These are phyloP conservation scores for Geosmithia putterillii DNA, from an alignment of 2,329 filamentous ascomycete species.

Conservation along the genomic window DNA sequence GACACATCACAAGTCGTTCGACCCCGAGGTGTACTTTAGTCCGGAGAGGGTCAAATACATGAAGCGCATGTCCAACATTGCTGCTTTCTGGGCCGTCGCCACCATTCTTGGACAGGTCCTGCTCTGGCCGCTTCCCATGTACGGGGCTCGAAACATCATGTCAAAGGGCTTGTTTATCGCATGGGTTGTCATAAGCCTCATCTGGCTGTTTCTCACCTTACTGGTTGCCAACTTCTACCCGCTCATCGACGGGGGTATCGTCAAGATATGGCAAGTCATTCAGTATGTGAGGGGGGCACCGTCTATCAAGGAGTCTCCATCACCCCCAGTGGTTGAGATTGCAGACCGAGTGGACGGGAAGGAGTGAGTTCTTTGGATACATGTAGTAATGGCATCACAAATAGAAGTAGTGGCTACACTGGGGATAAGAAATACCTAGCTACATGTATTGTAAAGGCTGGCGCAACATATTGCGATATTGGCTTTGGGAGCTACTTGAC, in stretches of 20 bases:
- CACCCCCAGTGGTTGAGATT: background rate
- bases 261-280: background rate
- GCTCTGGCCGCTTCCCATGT: slow-evolving; percentile 90
- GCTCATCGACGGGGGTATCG: slow-evolving; percentile 53
- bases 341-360: background rate
- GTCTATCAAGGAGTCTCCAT: background rate
- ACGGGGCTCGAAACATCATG: slow-evolving; percentile 62
- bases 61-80: slow-evolving; percentile 37
- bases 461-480: no score
- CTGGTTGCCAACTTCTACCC: slow-evolving; percentile 71
- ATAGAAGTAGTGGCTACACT: no score
- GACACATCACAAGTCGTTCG: slow-evolving; percentile 35
- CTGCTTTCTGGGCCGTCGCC: slow-evolving; percentile 17
- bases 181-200: slow-evolving; percentile 58
- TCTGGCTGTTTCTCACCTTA: slow-evolving; percentile 43
- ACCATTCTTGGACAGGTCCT: slow-evolving; percentile 58
- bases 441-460: no score
- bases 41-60: slow-evolving; percentile 13
- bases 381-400: no score
- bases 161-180: slow-evolving; percentile 53
- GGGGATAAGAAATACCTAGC: no score
- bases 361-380: background rate
- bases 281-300: background rate
- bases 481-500: no score
- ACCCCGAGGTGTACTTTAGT: slow-evolving; percentile 9